Percentiles rank a stretch among this genome's conserved stretches.
Conservation (phyloP, 2,329 filamentous ascomycete genomes). For the Pyrenophora teres region DNA sequence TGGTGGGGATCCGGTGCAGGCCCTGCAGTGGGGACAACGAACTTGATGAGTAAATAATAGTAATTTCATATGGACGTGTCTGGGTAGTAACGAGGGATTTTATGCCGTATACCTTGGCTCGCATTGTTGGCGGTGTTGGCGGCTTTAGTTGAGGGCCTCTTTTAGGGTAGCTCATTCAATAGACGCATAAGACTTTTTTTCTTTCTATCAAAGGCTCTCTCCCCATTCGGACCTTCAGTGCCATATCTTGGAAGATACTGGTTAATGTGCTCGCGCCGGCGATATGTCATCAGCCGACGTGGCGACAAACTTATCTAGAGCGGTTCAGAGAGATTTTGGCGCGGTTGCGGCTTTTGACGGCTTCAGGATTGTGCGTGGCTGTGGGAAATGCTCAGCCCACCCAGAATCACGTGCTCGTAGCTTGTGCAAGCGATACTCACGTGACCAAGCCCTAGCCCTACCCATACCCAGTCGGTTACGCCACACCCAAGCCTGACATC, state of each 20-base stretch:
- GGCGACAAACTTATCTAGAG: too few relatives aligned
- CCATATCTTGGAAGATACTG: too few relatives aligned
- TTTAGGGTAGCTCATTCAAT: too few relatives aligned
- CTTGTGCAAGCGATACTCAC: not conserved
- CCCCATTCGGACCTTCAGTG: too few relatives aligned
- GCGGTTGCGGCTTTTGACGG: too few relatives aligned
- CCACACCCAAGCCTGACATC: constrained; percentile 6
- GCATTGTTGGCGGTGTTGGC: not conserved
- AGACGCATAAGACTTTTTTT: too few relatives aligned
- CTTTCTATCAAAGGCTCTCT: too few relatives aligned
- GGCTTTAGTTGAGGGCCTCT: too few relatives aligned
- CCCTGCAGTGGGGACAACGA: not conserved
- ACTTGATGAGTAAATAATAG: not conserved
- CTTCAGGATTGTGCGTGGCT: too few relatives aligned
- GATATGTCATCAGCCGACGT: too few relatives aligned
- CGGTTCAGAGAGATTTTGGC: too few relatives aligned
- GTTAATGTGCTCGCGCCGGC: too few relatives aligned
- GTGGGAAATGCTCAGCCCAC: not conserved
- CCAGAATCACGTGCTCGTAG: not conserved
- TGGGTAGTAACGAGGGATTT: not conserved
- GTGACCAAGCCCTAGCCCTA: not conserved
- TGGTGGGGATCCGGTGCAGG: constrained; percentile 21
- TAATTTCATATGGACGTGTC: constrained; percentile 1
- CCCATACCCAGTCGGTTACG: not conserved
- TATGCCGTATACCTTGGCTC: not conserved